phyloP scores from a whole-genome alignment of 169 alveolate species.

The Plasmodium blacklocki region DNA sequence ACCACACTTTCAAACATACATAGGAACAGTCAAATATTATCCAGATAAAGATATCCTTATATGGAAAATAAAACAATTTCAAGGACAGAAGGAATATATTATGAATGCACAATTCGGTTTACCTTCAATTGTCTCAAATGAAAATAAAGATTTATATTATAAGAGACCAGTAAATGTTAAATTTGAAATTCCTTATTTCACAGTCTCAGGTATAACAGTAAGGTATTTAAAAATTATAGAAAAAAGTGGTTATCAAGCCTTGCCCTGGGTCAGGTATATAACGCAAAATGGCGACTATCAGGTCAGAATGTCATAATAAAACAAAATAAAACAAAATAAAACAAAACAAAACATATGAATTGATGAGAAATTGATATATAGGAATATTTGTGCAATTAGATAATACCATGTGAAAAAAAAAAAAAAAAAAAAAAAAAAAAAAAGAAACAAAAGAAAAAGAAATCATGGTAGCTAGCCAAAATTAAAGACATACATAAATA shows the following conservation, averaged over 20 bases:
- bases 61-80: constrained; percentile 98
- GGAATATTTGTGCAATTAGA: too few relatives aligned
- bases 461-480: not conserved
- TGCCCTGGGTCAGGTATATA: constrained; percentile 99
- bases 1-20: constrained; percentile 95
- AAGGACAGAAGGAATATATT: constrained; percentile 98
- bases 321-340: not conserved
- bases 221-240: constrained; percentile 98
- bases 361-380: too few relatives aligned
- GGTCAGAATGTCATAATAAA: constrained; percentile 93
- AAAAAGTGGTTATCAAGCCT: constrained; percentile 97
- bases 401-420: not conserved
- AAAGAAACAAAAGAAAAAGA: not conserved
- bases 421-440: not conserved
- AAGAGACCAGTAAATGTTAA: constrained; percentile 96
- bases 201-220: constrained; percentile 99
- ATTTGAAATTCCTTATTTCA: constrained; percentile 99
- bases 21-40: constrained; percentile 96
- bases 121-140: constrained; percentile 94
- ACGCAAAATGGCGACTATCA: constrained; percentile 99
- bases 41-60: constrained; percentile 96
- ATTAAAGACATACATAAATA: too few relatives aligned
- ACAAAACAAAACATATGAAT: not conserved
- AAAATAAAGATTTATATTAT: constrained; percentile 92
- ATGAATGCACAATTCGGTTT: constrained; percentile 97